These are phyloP conservation scores for Neurospora sp. DNA, from an alignment of 2,329 filamentous ascomycete genomes.

Conservation along the genomic window DNA sequence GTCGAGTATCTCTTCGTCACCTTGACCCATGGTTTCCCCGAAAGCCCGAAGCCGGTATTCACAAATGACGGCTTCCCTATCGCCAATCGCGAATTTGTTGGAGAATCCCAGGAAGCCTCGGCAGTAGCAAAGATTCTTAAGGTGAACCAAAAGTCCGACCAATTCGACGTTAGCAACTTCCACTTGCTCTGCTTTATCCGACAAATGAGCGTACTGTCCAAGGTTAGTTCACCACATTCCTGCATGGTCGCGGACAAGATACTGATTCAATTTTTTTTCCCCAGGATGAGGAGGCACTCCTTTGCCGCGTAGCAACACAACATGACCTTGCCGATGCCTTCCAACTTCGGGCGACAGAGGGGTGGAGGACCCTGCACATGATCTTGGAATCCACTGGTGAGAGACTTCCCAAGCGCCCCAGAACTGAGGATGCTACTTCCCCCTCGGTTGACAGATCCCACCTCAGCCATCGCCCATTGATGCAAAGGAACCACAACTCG, in stretches of 20 bases:
- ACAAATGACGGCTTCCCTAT: conserved; percentile 68
- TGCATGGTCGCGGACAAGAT: conserved; percentile 2
- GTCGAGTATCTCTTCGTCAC: conserved; percentile 96
- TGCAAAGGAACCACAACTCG: not conserved
- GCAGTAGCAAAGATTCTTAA: conserved; percentile 60
- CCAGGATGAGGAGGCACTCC: conserved; percentile 79
- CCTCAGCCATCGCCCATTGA: not conserved
- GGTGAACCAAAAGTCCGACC: conserved; percentile 42
- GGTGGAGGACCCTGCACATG: conserved; percentile 88
- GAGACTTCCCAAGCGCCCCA: conserved; percentile 70
- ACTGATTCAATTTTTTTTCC: conserved; percentile 4
- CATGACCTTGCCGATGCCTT: conserved; percentile 74
- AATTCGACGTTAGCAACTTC: conserved; percentile 74
- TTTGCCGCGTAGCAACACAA: conserved; percentile 74
- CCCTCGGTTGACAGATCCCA: not conserved
- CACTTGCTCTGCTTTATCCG: conserved; percentile 86
- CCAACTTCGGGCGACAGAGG: conserved; percentile 74
- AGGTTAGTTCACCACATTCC: conserved; percentile 47
- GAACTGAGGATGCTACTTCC: conserved; percentile 25
- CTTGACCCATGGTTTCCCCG: conserved; percentile 91
- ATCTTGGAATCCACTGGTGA: conserved; percentile 97
- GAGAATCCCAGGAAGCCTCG: conserved; percentile 71
- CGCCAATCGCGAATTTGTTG: conserved; percentile 81
- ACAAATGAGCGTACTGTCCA: conserved; percentile 68
- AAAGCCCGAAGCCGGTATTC: conserved; percentile 67